A percentile compares a stretch with the other conserved stretches of the same genome.
Conservation (phyloP, 805 yeast genomes). For the Wilhelminamyces savonicus region DNA sequence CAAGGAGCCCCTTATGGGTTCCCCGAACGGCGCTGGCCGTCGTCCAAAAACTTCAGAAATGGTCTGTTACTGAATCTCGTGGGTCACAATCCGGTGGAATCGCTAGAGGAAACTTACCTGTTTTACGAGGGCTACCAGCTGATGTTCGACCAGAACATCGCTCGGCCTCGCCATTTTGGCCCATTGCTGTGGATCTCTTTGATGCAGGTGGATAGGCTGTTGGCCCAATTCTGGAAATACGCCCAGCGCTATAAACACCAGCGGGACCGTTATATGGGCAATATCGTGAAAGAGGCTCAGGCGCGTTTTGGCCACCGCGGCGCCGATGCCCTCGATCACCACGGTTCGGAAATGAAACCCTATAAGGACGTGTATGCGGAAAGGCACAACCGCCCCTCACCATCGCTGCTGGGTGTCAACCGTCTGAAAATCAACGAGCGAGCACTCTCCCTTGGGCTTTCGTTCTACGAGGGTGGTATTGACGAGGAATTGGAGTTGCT, state of each 20-base stretch:
- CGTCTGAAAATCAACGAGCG: conserved; percentile 6
- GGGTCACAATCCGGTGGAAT: conserved; percentile 9
- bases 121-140: conserved; percentile 25
- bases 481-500: conserved; percentile 12
- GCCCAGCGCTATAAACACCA: conserved; percentile 2
- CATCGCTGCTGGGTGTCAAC: not conserved
- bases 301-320: conserved; percentile 4
- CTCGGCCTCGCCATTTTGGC: conserved; percentile 1
- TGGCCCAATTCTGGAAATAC: conserved; percentile 11
- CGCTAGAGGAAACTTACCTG: conserved; percentile 24
- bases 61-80: conserved; percentile 4
- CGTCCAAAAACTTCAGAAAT: not conserved
- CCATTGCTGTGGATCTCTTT: conserved; percentile 7
- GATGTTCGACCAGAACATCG: conserved; percentile 1
- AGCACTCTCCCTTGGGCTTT: conserved; percentile 12
- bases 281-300: conserved; percentile 1
- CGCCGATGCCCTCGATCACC: conserved; percentile 4
- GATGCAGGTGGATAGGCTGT: conserved; percentile 10
- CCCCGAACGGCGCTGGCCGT: not conserved
- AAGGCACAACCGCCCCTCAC: not conserved
- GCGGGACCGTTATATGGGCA: not conserved
- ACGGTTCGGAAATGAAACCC: conserved; percentile 3
- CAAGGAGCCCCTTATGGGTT: not conserved
- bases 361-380: not conserved
- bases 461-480: conserved; percentile 12